Conservation (phyloP, 108 stramenopile species). For the Epithemia pelagica region DNA sequence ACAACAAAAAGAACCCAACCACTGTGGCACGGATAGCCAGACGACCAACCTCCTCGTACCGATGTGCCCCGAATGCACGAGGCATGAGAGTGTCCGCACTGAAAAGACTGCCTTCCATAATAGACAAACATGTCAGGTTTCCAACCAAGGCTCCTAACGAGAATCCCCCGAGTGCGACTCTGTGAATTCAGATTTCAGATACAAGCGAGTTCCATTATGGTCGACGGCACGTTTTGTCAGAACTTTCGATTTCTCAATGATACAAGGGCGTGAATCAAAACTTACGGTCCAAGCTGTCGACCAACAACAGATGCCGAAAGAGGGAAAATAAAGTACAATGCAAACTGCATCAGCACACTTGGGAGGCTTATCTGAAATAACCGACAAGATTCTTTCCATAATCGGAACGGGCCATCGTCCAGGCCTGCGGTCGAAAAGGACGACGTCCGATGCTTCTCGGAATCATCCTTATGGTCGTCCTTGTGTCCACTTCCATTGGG, state of each 20-base stretch:
- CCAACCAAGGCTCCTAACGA: conserved; percentile 41
- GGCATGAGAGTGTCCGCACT: conserved; percentile 46
- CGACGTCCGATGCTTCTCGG: too few relatives aligned
- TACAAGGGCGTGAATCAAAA: neutral
- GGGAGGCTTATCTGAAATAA: conserved; percentile 34
- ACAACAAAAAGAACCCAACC: conserved; percentile 20
- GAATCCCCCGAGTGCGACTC: conserved; percentile 31
- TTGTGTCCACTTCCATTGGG: too few relatives aligned
- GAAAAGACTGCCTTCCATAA: conserved; percentile 37
- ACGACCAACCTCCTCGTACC: conserved; percentile 30
- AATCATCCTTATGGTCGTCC: too few relatives aligned
- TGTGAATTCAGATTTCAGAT: neutral
- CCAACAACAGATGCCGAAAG: conserved; percentile 39
- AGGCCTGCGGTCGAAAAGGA: neutral
- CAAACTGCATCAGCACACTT: conserved; percentile 33
- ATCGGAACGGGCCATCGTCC: conserved; percentile 15
- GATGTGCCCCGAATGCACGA: conserved; percentile 26
- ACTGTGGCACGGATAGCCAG: conserved; percentile 33
- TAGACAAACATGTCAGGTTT: conserved; percentile 38
- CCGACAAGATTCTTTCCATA: conserved; percentile 20
- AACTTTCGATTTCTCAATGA: too few relatives aligned
- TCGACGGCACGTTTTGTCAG: too few relatives aligned
- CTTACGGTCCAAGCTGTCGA: conserved; percentile 27
- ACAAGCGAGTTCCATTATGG: too few relatives aligned
- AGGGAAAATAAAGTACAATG: conserved; percentile 31